A percentile compares a stretch with the other conserved stretches of the same genome.
phyloP scores from a whole-genome alignment of 768 basidiomycete species.

The Trametes maxima region DNA sequence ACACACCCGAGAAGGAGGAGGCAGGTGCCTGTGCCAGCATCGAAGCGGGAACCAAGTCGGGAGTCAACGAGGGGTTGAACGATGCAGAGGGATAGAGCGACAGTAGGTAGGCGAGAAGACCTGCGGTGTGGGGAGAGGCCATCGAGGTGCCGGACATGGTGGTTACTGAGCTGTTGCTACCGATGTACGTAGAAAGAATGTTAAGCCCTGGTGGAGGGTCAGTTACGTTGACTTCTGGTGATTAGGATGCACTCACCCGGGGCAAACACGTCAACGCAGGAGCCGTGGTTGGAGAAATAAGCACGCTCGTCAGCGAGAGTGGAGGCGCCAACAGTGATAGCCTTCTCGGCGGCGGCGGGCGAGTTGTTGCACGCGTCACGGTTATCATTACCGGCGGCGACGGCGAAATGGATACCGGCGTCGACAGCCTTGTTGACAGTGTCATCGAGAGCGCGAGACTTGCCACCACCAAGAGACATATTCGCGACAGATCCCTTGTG shows the following conservation, averaged over 20 bases:
- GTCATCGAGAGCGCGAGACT: conserved; percentile 80
- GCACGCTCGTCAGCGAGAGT: conserved; percentile 81
- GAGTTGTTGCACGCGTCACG: conserved; percentile 92
- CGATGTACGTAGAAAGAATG: conserved; percentile 87
- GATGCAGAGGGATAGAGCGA: conserved; percentile 76
- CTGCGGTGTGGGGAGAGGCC: conserved; percentile 93
- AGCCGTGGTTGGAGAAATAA: conserved; percentile 91
- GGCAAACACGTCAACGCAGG: conserved; percentile 91
- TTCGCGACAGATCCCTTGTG: conserved; percentile 97
- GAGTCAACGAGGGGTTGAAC: conserved; percentile 56
- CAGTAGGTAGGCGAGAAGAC: conserved; percentile 88
- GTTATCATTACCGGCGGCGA: conserved; percentile 90
- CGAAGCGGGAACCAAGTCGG: conserved; percentile 41
- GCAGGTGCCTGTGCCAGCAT: conserved; percentile 35
- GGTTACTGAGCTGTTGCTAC: conserved; percentile 57
- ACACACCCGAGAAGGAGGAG: conserved; percentile 48
- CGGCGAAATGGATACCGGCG: conserved; percentile 90
- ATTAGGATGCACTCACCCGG: conserved; percentile 52
- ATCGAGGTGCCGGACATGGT: conserved; percentile 92
- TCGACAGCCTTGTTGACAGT: conserved; percentile 86
- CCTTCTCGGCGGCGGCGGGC: conserved; percentile 85
- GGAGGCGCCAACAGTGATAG: conserved; percentile 93
- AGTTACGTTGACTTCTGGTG: background rate
- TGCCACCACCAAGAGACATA: conserved; percentile 98
- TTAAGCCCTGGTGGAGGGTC: conserved; percentile 57